A percentile compares a stretch with the other conserved stretches of the same genome.
These are phyloP conservation scores for Mollisiaceae sp. DNA, from an alignment of 2,329 filamentous ascomycete genomes.

Conservation along the genomic window DNA sequence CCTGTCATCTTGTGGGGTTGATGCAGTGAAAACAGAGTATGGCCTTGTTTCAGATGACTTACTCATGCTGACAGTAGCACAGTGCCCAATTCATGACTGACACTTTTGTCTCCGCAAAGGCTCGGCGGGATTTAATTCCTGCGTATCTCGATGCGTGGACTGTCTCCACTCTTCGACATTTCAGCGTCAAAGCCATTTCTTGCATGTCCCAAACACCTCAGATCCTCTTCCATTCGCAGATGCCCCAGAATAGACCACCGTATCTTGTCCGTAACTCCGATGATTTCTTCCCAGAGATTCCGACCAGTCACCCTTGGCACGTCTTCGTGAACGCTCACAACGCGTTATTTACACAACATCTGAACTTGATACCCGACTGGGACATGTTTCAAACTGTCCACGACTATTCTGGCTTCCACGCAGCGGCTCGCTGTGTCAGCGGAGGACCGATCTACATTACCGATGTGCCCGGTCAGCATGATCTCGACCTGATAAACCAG, in stretches of 20 bases:
- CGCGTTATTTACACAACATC: slow-evolving; percentile 76
- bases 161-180: slow-evolving; percentile 76
- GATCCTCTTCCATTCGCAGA: slow-evolving; percentile 82
- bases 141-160: slow-evolving; percentile 88
- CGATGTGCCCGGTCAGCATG: slow-evolving; percentile 82
- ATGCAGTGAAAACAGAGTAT: slow-evolving; percentile 86
- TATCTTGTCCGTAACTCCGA: slow-evolving; percentile 85
- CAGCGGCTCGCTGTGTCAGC: slow-evolving; percentile 85
- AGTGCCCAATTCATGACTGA: slow-evolving; percentile 85
- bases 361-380: slow-evolving; percentile 87
- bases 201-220: slow-evolving; percentile 95
- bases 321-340: slow-evolving; percentile 95
- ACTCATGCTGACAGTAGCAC: slow-evolving; percentile 10
- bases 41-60: slow-evolving; percentile 4
- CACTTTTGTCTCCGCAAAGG: slow-evolving; percentile 68
- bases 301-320: slow-evolving; percentile 89
- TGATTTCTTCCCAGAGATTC: slow-evolving; percentile 87
- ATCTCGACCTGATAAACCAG: slow-evolving; percentile 75
- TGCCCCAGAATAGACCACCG: slow-evolving; percentile 75
- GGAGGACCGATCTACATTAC: slow-evolving; percentile 96
- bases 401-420: slow-evolving; percentile 81
- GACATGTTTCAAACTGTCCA: slow-evolving; percentile 72
- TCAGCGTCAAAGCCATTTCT: slow-evolving; percentile 78
- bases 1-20: slow-evolving; percentile 73
- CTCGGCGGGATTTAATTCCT: slow-evolving; percentile 73